Evolutionary conservation across 2,329 filamentous ascomycete species (phyloP).

Genomic region (Arthrobotrys pseudoclavata): DNA sequence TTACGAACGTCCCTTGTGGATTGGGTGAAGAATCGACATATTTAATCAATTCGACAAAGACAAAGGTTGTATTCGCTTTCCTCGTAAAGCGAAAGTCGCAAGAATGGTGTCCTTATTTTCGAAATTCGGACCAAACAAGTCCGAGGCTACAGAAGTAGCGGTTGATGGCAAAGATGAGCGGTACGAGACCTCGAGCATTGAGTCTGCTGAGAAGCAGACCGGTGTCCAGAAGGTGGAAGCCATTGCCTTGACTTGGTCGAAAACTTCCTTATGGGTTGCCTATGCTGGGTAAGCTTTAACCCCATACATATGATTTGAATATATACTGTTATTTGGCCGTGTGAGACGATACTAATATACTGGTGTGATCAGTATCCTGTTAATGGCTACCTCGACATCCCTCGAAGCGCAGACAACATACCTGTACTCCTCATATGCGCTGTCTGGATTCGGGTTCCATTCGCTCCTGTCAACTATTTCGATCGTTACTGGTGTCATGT

Average conservation of each 20-base stretch:
- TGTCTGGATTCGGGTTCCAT: slow-evolving; percentile 75
- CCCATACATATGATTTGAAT: slow-evolving; percentile 53
- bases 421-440: slow-evolving; percentile 75
- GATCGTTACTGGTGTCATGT: slow-evolving; percentile 75
- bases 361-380: slow-evolving; percentile 66
- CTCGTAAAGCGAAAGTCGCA: slow-evolving; percentile 2
- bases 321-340: neutral
- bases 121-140: slow-evolving; percentile 26
- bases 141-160: neutral
- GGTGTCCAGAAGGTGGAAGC: slow-evolving; percentile 70
- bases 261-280: slow-evolving; percentile 68
- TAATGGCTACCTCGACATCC: slow-evolving; percentile 77
- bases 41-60: slow-evolving; percentile 25
- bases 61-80: slow-evolving; percentile 3
- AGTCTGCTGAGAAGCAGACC: slow-evolving; percentile 65
- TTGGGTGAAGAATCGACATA: slow-evolving; percentile 19
- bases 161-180: slow-evolving; percentile 35
- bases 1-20: slow-evolving; percentile 9
- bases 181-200: slow-evolving; percentile 42
- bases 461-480: slow-evolving; percentile 76
- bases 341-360: neutral
- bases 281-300: slow-evolving; percentile 66
- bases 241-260: slow-evolving; percentile 70
- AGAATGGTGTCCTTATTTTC: slow-evolving; percentile 43
- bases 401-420: slow-evolving; percentile 76